Evolutionary conservation across 305 asterid genomes (phyloP), one percentile per base, ranked within the genome.

Genomic region (Rubia tinctorum): DNA sequence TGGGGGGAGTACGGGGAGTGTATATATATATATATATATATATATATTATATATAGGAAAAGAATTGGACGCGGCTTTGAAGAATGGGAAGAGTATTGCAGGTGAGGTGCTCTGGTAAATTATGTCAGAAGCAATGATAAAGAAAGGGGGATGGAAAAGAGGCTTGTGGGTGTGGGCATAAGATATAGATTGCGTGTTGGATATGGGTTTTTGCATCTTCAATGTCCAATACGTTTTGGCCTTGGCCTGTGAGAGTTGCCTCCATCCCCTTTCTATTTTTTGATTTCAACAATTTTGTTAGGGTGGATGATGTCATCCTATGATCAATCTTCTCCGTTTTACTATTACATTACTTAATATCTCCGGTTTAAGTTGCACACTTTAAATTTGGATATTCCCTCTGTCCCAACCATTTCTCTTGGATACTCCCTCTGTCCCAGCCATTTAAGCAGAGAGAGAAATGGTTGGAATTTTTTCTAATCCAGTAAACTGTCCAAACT

Each of bases 171-270:
- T 66, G 69, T 66, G 84, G 78, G 81, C 67, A 71, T 68, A 81
- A 75, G 86, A n/a, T n/a, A 78, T 84, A 76, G 78, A 51, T 88
- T 88, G 89, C 93, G 91, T 88, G 86, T 81, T 81, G 76, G 77
- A 77, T 83, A n/a, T 84, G 37, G 66, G 1, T 27, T 61, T 61
- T 56, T 4, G 22, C 23, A 15, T 23, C 17, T 37, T 14, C 69
- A 40, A 65, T 17, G 27, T 39, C 17, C 47, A 30, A 6, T n/a
- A 5, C 10, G 23, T 18, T 64, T 64, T 64, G 11, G 23, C 68
- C 10, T 65, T 65, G 69, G 69, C 68, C 58, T 51, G 7, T 15
- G 58, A 3, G 58, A 51, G 17, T 51, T 51, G 58, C 58, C 58
- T 17, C 58, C 58, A 51, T 51, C 22, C 58, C 58, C 8, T 14